phyloP scores from a whole-genome alignment of 208 protist species.

The Acanthamoeba royreba region DNA sequence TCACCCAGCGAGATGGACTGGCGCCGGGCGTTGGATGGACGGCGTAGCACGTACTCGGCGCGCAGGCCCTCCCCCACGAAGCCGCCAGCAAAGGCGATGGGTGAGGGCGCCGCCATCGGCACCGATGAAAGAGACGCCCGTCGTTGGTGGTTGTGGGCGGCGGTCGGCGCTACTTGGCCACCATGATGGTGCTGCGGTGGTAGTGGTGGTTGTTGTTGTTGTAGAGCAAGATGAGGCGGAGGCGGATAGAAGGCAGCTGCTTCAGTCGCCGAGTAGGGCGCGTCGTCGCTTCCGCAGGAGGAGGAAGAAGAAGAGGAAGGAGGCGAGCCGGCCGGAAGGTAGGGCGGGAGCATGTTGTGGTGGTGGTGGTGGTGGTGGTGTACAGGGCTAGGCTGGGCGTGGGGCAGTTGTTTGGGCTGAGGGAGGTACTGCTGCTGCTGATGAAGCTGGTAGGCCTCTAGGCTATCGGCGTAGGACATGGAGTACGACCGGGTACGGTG shows the following conservation, averaged over 20 bases:
- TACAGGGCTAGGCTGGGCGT: too few species aligned
- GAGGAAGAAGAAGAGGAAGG: background rate
- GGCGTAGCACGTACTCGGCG: background rate
- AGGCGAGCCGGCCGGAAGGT: too few species aligned
- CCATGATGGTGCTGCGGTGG: too few species aligned
- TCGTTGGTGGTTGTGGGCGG: background rate
- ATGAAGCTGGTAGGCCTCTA: background rate
- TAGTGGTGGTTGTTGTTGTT: background rate
- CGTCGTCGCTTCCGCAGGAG: background rate
- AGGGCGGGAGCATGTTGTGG: too few species aligned
- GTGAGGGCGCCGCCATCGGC: background rate
- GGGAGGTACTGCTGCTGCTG: background rate
- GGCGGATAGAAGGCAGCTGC: background rate
- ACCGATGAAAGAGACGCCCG: background rate
- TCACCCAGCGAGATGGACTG: background rate
- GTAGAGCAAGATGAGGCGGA: background rate
- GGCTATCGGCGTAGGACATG: background rate
- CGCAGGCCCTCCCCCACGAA: background rate
- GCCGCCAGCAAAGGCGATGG: background rate
- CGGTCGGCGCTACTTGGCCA: background rate
- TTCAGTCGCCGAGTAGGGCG: background rate
- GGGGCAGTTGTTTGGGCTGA: too few species aligned
- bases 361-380: too few species aligned
- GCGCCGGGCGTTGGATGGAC: background rate
- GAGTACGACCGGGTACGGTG: background rate